Base-by-base conservation (phyloP, 1,284 basidiomycete genomes). In the Puccinia novopanici region DNA sequence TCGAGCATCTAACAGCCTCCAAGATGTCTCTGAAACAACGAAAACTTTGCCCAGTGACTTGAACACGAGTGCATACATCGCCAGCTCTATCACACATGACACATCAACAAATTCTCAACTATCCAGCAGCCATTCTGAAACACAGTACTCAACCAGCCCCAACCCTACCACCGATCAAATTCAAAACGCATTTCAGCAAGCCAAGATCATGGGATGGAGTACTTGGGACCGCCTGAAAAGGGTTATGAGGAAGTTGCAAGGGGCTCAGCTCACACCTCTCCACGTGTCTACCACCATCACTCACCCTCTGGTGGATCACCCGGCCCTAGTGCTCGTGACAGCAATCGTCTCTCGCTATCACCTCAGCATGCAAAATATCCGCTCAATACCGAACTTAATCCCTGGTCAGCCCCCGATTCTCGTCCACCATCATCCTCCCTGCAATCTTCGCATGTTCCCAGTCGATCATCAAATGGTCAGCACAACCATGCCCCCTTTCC, bases 341-440 rank as follows among this genome's bases (percentile, higher is more conserved):
- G 84, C 85, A 63, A 87, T 88, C 54, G 85, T 87, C 40, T 85
- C 88, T 42, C 84, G 75, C 27, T 76, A 10, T 48, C 65, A 42
- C 72, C 54, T 70, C 67, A 48, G 57, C 34, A 75, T 30, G 55
- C 61, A 30, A n/a, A 34, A n/a, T 65, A 63, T 27, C 22, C 30
- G 42, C 24, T 37, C 17, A 48, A 52, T 37, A 37, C 52, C 19
- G 75, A 77, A 42, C 40, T 10, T 10, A 77, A 77, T 70, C 75
- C 75, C 27, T 77, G 75, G 75, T 67, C 61, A 40, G 45, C 27
- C 12, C 17, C 40, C 24, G 63, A 68, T 40, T 24, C 30, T 34
- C 52, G 37, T 73, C 30, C 71, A 15, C 30, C 12, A 52, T 30
- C 45, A 9, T 54, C 71, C 6, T n/a, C 30, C 34, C 27, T 57